These are phyloP conservation scores for Apostasia shenzhenica DNA, from an alignment of 106 monocot genomes.

Conservation along the genomic window DNA sequence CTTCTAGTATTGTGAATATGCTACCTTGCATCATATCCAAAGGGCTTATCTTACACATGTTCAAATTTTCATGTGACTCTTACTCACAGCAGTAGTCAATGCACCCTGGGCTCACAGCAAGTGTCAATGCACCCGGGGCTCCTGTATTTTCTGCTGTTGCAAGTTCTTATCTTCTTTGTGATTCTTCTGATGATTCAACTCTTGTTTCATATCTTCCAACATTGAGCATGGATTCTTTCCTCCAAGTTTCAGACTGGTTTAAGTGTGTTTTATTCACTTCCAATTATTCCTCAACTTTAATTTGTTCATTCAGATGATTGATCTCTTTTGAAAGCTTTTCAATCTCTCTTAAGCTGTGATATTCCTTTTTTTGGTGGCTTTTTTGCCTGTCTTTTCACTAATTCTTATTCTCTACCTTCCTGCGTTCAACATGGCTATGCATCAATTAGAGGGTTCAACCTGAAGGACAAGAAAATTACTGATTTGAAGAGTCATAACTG, in stretches of 20 bases:
- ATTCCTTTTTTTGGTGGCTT: no score
- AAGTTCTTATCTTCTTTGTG: constrained; percentile 54
- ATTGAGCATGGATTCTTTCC: constrained; percentile 37
- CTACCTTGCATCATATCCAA: constrained; percentile 9
- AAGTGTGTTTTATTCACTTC: not conserved
- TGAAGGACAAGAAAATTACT: no score
- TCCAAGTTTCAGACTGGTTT: constrained; percentile 14
- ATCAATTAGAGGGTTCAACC: no score
- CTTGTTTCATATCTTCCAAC: constrained; percentile 78
- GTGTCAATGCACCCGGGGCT: constrained; percentile 66
- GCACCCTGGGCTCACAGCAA: constrained; percentile 40
- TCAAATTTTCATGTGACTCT: constrained; percentile 27
- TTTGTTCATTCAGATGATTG: no score
- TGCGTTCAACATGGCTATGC: no score
- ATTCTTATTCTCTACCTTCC: no score
- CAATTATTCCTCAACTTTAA: no score
- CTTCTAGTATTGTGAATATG: constrained; percentile 46
- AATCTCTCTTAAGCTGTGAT: no score
- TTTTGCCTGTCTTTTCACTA: no score
- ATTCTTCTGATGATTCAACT: constrained; percentile 72
- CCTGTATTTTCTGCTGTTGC: constrained; percentile 78
- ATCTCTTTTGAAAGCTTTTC: no score
- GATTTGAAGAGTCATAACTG: no score
- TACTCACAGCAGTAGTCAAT: constrained; percentile 8
- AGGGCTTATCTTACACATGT: constrained; percentile 37